These are phyloP conservation scores for Mucor piriformis DNA, from an alignment of 371 early-diverging fungal species.

Conservation along the genomic window DNA sequence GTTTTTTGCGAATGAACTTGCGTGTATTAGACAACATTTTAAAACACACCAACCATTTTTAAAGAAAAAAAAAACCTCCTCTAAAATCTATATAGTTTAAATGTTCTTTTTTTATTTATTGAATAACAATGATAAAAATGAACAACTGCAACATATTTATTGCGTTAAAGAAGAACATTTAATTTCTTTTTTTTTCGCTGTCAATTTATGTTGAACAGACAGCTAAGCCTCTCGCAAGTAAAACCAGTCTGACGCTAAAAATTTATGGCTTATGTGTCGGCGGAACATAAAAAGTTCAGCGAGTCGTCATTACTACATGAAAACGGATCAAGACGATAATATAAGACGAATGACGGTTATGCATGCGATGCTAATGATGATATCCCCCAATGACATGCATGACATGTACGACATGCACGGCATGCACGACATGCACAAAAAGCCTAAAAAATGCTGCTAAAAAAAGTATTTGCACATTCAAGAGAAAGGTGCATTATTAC, in stretches of 20 bases:
- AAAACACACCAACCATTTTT: neutral
- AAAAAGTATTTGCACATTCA: no score
- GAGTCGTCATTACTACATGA: no score
- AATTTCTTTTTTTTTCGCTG: neutral
- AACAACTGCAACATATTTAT: neutral
- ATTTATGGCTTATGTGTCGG: neutral
- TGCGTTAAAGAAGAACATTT: neutral
- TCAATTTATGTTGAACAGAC: neutral
- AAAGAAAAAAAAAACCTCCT: slow-evolving; percentile 3
- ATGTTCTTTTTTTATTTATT: neutral
- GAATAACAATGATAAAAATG: neutral
- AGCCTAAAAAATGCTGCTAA: no score
- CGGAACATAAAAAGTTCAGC: no score
- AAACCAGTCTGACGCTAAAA: neutral
- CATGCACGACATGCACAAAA: no score
- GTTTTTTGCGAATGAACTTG: slow-evolving; percentile 38
- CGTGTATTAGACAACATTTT: slow-evolving; percentile 1
- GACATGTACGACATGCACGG: no score
- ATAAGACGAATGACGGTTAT: no score
- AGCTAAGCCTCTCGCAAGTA: neutral
- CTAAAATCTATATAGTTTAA: neutral
- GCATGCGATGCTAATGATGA: no score
- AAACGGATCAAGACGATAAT: no score
- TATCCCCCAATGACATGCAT: no score
- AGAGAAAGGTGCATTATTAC: no score